phyloP scores from a whole-genome alignment of 2,329 filamentous ascomycete species.

The Diaporthe vexans region DNA sequence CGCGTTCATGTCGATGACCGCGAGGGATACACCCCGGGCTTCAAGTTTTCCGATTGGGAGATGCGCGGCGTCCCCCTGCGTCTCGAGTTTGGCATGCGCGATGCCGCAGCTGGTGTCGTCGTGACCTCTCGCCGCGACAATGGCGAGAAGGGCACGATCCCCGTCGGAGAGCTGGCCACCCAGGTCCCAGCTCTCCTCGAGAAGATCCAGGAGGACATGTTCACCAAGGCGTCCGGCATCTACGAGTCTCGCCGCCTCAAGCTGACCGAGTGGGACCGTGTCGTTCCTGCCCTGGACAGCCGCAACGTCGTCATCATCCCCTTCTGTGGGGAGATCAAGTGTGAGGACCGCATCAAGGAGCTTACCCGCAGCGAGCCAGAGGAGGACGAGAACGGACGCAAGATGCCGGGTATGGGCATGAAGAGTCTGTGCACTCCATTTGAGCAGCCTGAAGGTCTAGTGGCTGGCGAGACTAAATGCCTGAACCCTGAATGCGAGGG shows the following conservation, averaged over 20 bases:
- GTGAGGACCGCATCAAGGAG: constrained; percentile 96
- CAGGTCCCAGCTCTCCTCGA: constrained; percentile 87
- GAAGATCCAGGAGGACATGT: constrained; percentile 89
- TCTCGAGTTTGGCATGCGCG: constrained; percentile 96
- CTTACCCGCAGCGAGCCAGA: constrained; percentile 73
- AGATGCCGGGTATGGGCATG: constrained; percentile 68
- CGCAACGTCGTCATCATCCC: constrained; percentile 96
- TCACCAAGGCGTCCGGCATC: constrained; percentile 79
- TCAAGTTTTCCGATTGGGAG: constrained; percentile 99
- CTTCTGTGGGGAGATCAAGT: constrained; percentile 84
- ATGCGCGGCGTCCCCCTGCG: constrained; percentile 94
- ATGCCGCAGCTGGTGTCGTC: constrained; percentile 70
- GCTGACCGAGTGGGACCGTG: constrained; percentile 90
- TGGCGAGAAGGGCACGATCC: constrained; percentile 84
- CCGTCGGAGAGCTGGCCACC: constrained; percentile 79
- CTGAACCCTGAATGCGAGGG: constrained; percentile 86
- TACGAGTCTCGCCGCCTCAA: constrained; percentile 86
- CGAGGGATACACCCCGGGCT: constrained; percentile 93
- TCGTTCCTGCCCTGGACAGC: constrained; percentile 88
- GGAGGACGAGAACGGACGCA: constrained; percentile 59
- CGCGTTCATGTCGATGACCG: constrained; percentile 86
- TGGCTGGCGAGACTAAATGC: constrained; percentile 88
- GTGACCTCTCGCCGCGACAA: constrained; percentile 79
- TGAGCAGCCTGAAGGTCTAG: constrained; percentile 86
- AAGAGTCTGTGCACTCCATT: constrained; percentile 82